Base-by-base conservation (phyloP, 352 stramenopile genomes). In the Phytophthora idaei region DNA sequence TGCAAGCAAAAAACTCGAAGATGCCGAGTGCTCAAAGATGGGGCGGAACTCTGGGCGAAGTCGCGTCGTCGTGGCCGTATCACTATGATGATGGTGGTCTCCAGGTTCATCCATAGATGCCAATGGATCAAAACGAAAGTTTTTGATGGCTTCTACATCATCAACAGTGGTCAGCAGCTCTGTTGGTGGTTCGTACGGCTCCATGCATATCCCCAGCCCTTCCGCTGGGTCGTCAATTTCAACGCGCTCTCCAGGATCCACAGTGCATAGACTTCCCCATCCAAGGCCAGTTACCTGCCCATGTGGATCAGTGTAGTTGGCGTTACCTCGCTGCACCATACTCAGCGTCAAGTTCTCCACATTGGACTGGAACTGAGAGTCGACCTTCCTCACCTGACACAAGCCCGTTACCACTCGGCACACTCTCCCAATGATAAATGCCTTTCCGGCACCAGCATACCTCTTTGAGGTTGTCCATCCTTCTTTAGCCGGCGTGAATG, bases 1-100 rank as follows among this genome's bases (percentile, higher is more conserved):
- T 44, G 17, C 72, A 80, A 1, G 64, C 64, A 76, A 74, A 39
- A 76, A 74, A 31, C 57, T 74, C 1, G 61, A 67, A 6, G 42
- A 64, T 5, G 61, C 61, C 1, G 69, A 72, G 36, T 72, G 63
- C 42, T 71, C 34, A 37, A 74, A 69, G 0, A 72, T 39, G 47
- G 61, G 29, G 12, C 17, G 37, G 37, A 41, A 73, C 5, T 68
- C 39, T 6, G 31, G 15, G 3, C 58, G 61, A 7, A 77, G 1
- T 1, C 45, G 12, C 11, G 64, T 69, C 2, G 25, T 31, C 7
- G 41, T 60, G 0, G 52, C 32, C 4, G 25, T 53, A 34, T 66
- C 58, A 14, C 7, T 2, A 29, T 63, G 54, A 1, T 44, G 2
- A 11, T 47, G 61, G 2, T 57, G 42, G n/a, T 67, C 46, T 6